Percentiles rank a stretch among this genome's conserved stretches.
Evolutionary conservation across 169 alveolate genomes (phyloP).

Genomic region (Cryptosporidium tyzzeri): DNA sequence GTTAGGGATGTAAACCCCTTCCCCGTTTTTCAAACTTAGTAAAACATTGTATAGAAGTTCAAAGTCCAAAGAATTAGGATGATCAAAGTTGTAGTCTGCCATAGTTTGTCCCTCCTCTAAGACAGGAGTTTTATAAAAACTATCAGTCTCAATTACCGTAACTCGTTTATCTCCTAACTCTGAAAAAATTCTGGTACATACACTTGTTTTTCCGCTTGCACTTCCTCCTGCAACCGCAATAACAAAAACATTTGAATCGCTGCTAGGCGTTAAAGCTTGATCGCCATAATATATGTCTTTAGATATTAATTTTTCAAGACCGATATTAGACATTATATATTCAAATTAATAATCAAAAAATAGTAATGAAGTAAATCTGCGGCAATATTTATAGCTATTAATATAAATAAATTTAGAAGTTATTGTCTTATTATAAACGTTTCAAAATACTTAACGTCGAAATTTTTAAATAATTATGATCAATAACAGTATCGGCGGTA

Average conservation of each 20-base stretch:
- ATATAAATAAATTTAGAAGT: too few relatives aligned
- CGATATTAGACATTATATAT: neutral
- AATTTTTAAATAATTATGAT: neutral
- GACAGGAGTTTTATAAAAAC: constrained; percentile 82
- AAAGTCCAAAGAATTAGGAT: constrained; percentile 87
- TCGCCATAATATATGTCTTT: constrained; percentile 3
- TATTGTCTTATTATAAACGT: neutral
- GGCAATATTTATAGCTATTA: neutral
- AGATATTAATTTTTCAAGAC: neutral
- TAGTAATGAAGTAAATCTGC: too few relatives aligned
- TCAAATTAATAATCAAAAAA: neutral
- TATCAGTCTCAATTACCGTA: constrained; percentile 80
- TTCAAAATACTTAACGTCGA: neutral
- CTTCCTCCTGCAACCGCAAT: constrained; percentile 88
- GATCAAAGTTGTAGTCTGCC: constrained; percentile 86
- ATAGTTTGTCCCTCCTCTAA: constrained; percentile 81
- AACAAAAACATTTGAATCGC: constrained; percentile 55
- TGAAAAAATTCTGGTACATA: constrained; percentile 77
- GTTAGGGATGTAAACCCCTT: constrained; percentile 81
- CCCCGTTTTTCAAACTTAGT: constrained; percentile 70
- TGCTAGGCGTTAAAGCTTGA: neutral
- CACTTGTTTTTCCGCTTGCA: constrained; percentile 87
- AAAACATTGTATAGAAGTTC: constrained; percentile 78
- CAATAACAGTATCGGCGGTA: neutral
- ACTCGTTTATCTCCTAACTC: constrained; percentile 76